Evolutionary conservation across 2,329 filamentous ascomycete genomes (phyloP), one percentile per base, ranked within the genome.

Genomic region (Neofusicoccum ribis): DNA sequence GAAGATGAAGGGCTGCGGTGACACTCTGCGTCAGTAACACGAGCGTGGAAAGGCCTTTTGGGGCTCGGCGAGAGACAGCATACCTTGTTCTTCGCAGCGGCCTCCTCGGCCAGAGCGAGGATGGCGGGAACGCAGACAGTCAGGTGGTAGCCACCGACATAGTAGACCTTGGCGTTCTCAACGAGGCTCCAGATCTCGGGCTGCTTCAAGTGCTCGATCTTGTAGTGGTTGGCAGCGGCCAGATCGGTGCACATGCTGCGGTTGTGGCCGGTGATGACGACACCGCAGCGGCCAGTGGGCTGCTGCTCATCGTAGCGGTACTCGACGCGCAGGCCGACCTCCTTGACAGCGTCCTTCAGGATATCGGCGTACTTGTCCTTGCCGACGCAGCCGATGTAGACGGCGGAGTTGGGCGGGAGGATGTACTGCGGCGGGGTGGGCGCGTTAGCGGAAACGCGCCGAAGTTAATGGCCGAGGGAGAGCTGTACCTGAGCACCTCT

Each of bases 201-300:
- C 78, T 88, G 87, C 87, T 96, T 92, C 78, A 99, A 83, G 80
- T 99, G 95, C 69, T 95, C 92, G 61, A 97, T 79, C 81, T 94
- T 94, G 84, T 99, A 99, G 84, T 93, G 91, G 84, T 99, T 99
- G 72, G 95, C 95, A 68, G 95, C 95, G 68, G 90, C 95, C 65
- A 99, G 90, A 76, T 98, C 93, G 68, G 95, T 99, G 85, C 90
- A 91, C 85, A 99, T 89, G 78, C 89, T 93, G 74, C 95, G 89
- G 88, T 98, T 90, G 85, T 97, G 92, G 76, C 93, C 95, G 43
- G 94, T 99, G 81, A 99, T 97, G 79, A 99, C 87, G 70, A 95
- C 95, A 80, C 92, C 95, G 80, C 95, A 99, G 75, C 93, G 92
- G 73, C 95, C 95, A 41, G 95, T 99, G 70, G 92, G 89, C 72